Base-by-base conservation (phyloP, 2,329 filamentous ascomycete genomes). In the Rutstroemia sydowiana region DNA sequence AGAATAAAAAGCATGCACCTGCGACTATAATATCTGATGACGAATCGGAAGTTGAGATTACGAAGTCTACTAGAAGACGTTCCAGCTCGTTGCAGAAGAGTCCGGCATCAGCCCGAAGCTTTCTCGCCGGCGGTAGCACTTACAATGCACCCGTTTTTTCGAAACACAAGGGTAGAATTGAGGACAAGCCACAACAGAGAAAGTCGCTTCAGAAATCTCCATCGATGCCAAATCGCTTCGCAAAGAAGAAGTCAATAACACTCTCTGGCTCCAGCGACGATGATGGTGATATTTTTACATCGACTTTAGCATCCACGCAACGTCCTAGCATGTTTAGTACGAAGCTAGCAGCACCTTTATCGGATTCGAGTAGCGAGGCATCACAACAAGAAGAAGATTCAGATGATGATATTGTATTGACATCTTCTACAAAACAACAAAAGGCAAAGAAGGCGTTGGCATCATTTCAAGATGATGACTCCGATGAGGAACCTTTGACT, bases 371-470 rank as follows among this genome's bases (percentile, higher is more conserved):
- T 26, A 52, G 44, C 11, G 44, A 48, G 21, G 36, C 37, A 37
- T 20, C 30, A 18, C 18, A 40, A 28, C 36, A 41, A 10, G 32
- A 46, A 28, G 54, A 57, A 5, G 53, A 57, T n/a, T 45, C 41
- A 9, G 53, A 59, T 6, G 56, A 60, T 30, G 53, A 55, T 39
- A 42, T 56, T 20, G 46, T 14, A n/a, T 8, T 55, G 5, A 54
- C 45, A 26, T 63, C 61, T 28, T 55, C 59, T 37, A 20, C 50
- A 10, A 60, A 55, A 39, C 56, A 57, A 9, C 53, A 53, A 10
- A 20, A 10, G 11, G 26, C 39, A 41, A n/a, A 23, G 21, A 39
- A 43, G 39, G n/a, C 39, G 36, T 23, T 36, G 7, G 45, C 21
- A 34, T 48, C 46, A 13, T 31, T 46, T 9, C 30, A 52, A 10